A percentile compares a stretch with the other conserved stretches of the same genome.
Evolutionary conservation across 768 basidiomycete genomes (phyloP).

Genomic region (Xerocomus brunneocitrinus): DNA sequence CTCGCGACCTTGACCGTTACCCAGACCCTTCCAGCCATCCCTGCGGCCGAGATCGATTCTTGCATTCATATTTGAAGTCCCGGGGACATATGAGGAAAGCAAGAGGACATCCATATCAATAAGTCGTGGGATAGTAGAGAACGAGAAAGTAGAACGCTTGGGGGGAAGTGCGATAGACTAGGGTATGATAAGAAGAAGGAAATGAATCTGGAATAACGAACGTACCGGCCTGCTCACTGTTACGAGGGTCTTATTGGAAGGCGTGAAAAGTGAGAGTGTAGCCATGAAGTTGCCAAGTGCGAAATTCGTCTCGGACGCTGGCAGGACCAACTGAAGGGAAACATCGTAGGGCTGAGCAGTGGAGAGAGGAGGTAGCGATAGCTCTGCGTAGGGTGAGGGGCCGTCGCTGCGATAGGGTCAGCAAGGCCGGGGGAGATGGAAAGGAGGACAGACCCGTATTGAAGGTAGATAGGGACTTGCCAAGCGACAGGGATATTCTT

Average conservation of each 20-base stretch:
- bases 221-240: constrained; percentile 63
- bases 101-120: constrained; percentile 53
- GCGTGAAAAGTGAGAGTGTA: constrained; percentile 52
- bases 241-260: constrained; percentile 59
- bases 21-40: constrained; percentile 69
- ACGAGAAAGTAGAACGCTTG: constrained; percentile 27
- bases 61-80: constrained; percentile 48
- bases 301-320: constrained; percentile 61
- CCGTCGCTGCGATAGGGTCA: constrained; percentile 48
- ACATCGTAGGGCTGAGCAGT: constrained; percentile 71
- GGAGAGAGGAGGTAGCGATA: constrained; percentile 47
- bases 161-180: constrained; percentile 58
- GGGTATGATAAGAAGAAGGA: constrained; percentile 9
- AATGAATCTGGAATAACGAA: constrained; percentile 6
- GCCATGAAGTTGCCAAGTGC: constrained; percentile 86
- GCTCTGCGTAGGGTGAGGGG: constrained; percentile 56
- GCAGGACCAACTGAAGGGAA: constrained; percentile 60
- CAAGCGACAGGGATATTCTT: constrained; percentile 64
- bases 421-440: not conserved
- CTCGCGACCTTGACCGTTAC: constrained; percentile 68
- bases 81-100: constrained; percentile 48
- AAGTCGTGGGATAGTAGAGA: constrained; percentile 38
- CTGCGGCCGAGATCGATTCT: constrained; percentile 66
- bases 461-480: constrained; percentile 63
- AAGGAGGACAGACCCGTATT: constrained; percentile 64